A percentile compares a stretch with the other conserved stretches of the same genome.
Conservation (phyloP, 176 grass and related monocot species). For the Saccharum officinarum region DNA sequence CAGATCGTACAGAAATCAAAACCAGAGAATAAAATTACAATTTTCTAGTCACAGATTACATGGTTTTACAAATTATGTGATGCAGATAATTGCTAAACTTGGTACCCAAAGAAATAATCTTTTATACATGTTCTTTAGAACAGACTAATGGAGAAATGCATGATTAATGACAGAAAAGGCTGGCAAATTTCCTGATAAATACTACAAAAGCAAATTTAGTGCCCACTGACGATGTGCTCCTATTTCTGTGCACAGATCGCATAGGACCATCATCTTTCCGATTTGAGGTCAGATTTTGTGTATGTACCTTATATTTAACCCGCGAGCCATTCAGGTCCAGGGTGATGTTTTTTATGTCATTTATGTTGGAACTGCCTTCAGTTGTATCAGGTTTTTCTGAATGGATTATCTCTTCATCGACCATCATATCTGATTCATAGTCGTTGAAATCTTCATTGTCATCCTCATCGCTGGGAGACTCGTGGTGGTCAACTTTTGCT, state of each 20-base stretch:
- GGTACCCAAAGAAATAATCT: not conserved
- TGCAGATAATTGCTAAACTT: not conserved
- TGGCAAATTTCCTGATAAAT: not conserved
- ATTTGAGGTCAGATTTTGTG: conserved; percentile 30
- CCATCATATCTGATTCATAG: conserved; percentile 56
- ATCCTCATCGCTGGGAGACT: conserved; percentile 45
- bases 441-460: conserved; percentile 46
- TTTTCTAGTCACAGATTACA: not conserved
- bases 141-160: not conserved
- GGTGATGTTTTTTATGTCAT: conserved; percentile 64
- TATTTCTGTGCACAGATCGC: not conserved
- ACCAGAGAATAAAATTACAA: not conserved
- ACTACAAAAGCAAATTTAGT: conserved; percentile 3
- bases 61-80: not conserved
- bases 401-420: conserved; percentile 45
- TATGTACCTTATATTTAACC: conserved; percentile 76
- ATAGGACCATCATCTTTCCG: not conserved
- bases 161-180: not conserved
- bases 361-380: conserved; percentile 30
- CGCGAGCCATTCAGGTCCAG: conserved; percentile 53
- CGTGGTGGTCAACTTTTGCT: conserved; percentile 1
- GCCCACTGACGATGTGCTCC: not conserved
- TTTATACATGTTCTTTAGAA: not conserved
- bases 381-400: conserved; percentile 39
- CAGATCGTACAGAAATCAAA: not conserved